phyloP scores from a whole-genome alignment of 192 early-diverging fungal genomes.

The Backusella luteola region DNA sequence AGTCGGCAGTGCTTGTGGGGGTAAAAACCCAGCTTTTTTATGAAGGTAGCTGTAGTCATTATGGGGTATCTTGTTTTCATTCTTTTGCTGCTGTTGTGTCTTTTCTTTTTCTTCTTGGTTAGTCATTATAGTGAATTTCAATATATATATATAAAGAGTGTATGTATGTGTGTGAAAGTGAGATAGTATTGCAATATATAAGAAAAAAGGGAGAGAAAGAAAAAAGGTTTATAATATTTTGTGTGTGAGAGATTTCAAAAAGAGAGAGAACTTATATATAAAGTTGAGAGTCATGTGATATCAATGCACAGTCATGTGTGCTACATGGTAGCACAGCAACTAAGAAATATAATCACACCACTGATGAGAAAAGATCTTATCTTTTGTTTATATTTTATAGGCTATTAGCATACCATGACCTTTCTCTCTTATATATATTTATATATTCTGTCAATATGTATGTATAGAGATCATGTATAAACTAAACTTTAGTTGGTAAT shows the following conservation, averaged over 20 bases:
- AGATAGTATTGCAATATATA: background rate
- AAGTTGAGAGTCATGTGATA: background rate
- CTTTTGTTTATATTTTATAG: background rate
- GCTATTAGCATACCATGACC: background rate
- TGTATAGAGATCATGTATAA: background rate
- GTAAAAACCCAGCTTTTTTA: slow-evolving; percentile 12
- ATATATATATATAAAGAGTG: background rate
- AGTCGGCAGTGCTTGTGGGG: slow-evolving; percentile 13
- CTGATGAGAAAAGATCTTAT: background rate
- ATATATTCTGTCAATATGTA: background rate
- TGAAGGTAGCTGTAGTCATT: background rate
- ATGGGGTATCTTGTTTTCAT: background rate
- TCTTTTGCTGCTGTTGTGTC: background rate
- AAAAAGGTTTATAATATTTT: background rate
- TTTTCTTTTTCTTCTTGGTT: background rate
- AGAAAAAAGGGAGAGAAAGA: background rate
- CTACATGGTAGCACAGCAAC: background rate
- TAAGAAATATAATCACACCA: background rate
- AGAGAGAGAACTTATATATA: background rate
- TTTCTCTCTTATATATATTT: background rate
- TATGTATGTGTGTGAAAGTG: background rate
- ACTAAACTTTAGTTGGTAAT: background rate
- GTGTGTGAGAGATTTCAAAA: background rate
- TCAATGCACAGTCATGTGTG: background rate
- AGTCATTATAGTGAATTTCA: background rate